These are phyloP conservation scores for Kazachstania bromeliacearum DNA, from an alignment of 805 yeast species.

Conservation along the genomic window DNA sequence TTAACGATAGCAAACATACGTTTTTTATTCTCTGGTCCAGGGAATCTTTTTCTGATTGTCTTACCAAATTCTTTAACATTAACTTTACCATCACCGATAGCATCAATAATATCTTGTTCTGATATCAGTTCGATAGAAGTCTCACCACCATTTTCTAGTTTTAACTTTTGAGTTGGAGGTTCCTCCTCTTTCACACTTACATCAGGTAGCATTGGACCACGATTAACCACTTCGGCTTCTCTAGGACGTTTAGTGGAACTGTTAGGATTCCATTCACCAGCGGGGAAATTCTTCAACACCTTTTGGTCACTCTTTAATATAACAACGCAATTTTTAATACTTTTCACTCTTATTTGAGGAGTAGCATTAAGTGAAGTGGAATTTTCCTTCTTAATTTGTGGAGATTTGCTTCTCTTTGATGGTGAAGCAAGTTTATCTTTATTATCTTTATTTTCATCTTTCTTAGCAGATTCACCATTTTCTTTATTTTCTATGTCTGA, in stretches of 20 bases:
- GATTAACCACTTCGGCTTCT: slow-evolving; percentile 8
- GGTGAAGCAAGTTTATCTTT: slow-evolving; percentile 20
- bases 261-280: slow-evolving; percentile 77
- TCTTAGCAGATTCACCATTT: slow-evolving; percentile 30
- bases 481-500: slow-evolving; percentile 54
- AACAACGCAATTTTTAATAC: slow-evolving; percentile 44
- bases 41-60: slow-evolving; percentile 46
- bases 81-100: slow-evolving; percentile 36
- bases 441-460: slow-evolving; percentile 32
- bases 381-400: slow-evolving; percentile 9
- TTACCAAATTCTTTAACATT: slow-evolving; percentile 51
- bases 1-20: slow-evolving; percentile 25
- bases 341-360: slow-evolving; percentile 35
- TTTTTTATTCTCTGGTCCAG: slow-evolving; percentile 26
- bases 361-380: slow-evolving; percentile 7
- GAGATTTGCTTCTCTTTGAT: slow-evolving; percentile 15
- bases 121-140: slow-evolving; percentile 38
- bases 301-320: slow-evolving; percentile 55
- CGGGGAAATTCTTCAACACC: slow-evolving; percentile 57
- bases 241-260: slow-evolving; percentile 31
- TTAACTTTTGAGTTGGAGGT: slow-evolving; percentile 31
- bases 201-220: slow-evolving; percentile 1
- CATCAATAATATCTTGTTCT: slow-evolving; percentile 58
- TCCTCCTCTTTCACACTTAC: slow-evolving; percentile 5
- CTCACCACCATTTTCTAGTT: slow-evolving; percentile 25